phyloP scores from a whole-genome alignment of 2,329 filamentous ascomycete species.

The Diplocarpon mali region DNA sequence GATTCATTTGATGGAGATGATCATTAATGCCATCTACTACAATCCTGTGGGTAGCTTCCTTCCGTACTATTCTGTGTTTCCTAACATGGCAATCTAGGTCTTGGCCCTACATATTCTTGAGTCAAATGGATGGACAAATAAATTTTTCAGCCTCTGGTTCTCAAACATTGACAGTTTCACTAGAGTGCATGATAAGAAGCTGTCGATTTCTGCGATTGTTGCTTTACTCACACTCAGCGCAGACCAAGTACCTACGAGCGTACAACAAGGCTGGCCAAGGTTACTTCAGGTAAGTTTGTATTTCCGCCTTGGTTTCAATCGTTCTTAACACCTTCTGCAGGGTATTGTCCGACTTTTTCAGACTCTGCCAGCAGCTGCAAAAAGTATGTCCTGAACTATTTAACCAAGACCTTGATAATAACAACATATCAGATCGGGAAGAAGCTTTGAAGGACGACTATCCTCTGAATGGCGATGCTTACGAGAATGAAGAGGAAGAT shows the following conservation, averaged over 20 bases:
- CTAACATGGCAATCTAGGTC: conserved; percentile 26
- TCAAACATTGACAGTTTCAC: conserved; percentile 88
- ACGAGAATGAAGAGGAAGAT: conserved; percentile 59
- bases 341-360: conserved; percentile 88
- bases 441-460: conserved; percentile 87
- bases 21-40: conserved; percentile 97
- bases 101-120: conserved; percentile 83
- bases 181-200: conserved; percentile 95
- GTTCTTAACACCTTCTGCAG: conserved; percentile 13
- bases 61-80: background rate
- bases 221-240: conserved; percentile 69
- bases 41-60: conserved; percentile 47
- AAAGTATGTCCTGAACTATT: conserved; percentile 45
- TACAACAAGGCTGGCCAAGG: conserved; percentile 90
- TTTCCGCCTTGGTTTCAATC: background rate
- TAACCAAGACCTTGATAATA: conserved; percentile 12
- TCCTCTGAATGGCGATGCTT: conserved; percentile 49
- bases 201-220: conserved; percentile 89
- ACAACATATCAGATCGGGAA: conserved; percentile 57
- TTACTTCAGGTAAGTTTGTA: conserved; percentile 46
- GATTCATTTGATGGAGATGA: conserved; percentile 96
- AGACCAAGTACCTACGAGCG: conserved; percentile 78
- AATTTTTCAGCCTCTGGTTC: conserved; percentile 98
- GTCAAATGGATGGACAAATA: conserved; percentile 87
- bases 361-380: conserved; percentile 75